Base-by-base conservation (phyloP, 177 flowering plant genomes). In the Vitis hybrid region DNA sequence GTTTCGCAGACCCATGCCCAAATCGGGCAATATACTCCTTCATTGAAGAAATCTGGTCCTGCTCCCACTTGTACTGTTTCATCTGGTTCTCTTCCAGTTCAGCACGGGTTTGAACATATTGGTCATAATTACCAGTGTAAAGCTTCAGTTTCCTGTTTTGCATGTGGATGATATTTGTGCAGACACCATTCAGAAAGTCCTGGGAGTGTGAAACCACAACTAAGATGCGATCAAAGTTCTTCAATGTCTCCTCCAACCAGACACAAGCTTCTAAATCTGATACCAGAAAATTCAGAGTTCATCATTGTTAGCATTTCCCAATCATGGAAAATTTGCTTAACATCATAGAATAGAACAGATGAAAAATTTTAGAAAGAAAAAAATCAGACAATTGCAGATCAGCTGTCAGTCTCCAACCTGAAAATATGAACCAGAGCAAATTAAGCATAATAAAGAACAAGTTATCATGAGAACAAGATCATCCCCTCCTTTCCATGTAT, bases 1-100 rank as follows among this genome's bases (percentile, higher is more conserved):
- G 74, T 64, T 89, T 89, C 11, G 93, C 93, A 27, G 93, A 89
- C 13, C 93, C 93, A 65, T 89, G 91, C 2, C 94, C 94, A 68
- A 89, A 89, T 11, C 94, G 82, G 13, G 94, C 94, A 70, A 89
- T 89, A 70, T 89, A 89, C 65, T 89, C 93, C 75, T 89, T 89
- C 93, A 89, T 89, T 0, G 75, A 64, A 52, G 93, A 18, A 57
- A 89, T 89, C 74, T 89, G 93, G 50, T 89, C 93, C 76, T 89
- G 93, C 84, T 89, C 93, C 93, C 93, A 89, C 72, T 77, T 86
- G 67, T 87, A 89, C 73, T 86, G 93, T 69, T 89, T 89, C 91
- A 89, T 87, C 78, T 89, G 93, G 66, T 89, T 89, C 79, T 89
- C 93, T 72, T 89, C 94, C 32, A 86, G 87, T 55, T 86, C 94